A percentile compares a stretch with the other conserved stretches of the same genome.
Evolutionary conservation across 495 filamentous ascomycete species (phyloP).

Genomic region (Penicillium antarcticum): DNA sequence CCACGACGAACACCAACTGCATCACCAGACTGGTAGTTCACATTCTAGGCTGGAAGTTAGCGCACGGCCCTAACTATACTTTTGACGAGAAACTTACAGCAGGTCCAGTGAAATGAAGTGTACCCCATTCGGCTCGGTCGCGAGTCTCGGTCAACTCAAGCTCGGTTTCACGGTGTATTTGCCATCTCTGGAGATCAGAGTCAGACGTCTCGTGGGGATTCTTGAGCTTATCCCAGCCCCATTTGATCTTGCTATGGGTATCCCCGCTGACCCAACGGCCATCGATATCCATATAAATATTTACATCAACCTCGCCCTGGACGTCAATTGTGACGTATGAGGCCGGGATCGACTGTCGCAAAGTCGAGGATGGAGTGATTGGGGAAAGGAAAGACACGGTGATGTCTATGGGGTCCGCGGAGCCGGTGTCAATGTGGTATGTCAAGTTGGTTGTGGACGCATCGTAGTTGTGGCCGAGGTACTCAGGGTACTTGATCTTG

Average conservation of each 20-base stretch:
- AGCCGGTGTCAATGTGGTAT: conserved; percentile 59
- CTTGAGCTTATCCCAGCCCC: conserved; percentile 53
- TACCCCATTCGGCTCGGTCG: conserved; percentile 89
- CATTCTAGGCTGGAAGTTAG: conserved; percentile 41
- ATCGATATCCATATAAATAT: conserved; percentile 84
- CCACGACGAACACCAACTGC: conserved; percentile 63
- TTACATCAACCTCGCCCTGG: conserved; percentile 66
- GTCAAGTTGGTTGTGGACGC: conserved; percentile 91
- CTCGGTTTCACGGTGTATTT: conserved; percentile 61
- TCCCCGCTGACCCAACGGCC: conserved; percentile 87
- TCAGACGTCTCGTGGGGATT: conserved; percentile 19
- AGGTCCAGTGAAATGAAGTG: conserved; percentile 74
- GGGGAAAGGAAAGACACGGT: conserved; percentile 87
- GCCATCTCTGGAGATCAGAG: conserved; percentile 55
- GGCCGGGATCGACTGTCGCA: conserved; percentile 87
- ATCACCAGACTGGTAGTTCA: conserved; percentile 66
- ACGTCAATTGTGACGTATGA: conserved; percentile 78
- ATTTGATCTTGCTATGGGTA: conserved; percentile 61
- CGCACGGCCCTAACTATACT: background rate
- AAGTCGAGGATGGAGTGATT: conserved; percentile 86
- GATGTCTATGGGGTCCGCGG: conserved; percentile 49
- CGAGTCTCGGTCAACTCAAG: conserved; percentile 67
- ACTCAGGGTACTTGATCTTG: conserved; percentile 65
- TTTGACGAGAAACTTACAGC: conserved; percentile 32
- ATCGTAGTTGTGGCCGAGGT: conserved; percentile 80